Base-by-base conservation (phyloP, 768 basidiomycete genomes). In the Podaxis mareebaensis region DNA sequence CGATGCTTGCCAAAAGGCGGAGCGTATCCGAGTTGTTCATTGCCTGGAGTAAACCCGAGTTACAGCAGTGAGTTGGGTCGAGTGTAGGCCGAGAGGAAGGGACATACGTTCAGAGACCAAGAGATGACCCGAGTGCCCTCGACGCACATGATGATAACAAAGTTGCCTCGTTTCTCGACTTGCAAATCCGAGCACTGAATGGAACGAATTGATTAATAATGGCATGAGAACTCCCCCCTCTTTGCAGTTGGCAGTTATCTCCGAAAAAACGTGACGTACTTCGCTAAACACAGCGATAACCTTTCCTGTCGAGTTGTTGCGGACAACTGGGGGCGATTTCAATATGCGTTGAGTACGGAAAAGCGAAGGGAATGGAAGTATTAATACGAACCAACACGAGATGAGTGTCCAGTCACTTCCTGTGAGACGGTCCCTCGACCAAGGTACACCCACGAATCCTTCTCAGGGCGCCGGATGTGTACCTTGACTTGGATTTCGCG, bases 141-240 rank as follows among this genome's bases (percentile, higher is more conserved):
- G 22, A 94, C 86, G 60, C 89, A 90, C 48, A 90, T 88, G 59
- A 94, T 84, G 28, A 94, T 91, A 22, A 94, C 88, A 70, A 94
- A 94, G 72, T 93, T 93, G 58, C 92, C 92, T 66, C 92, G 84
- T 75, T 91, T 91, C 75, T 94, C 92, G 17, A 91, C 92, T 77
- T 93, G 90, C 40, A 93, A 75, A 71, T 93, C 88, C 62, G 85
- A 85, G 24, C 79, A 71, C 89, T 91, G 61, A 33, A 33, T 33
- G 33, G 33, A 33, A 33, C 33, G 8, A 33, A 33, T 33, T 22
- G 52, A 42, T 13, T 17, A 48, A 54, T 24, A 11, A 12, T 20
- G 26, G 40, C 11, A 58, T 56, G 57, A 48, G 60, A 56, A 46
- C 5, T n/a, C n/a, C 1, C 53, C 44, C 44, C 20, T 17, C 44